Base-by-base conservation (phyloP, 108 stramenopile genomes). In the Discostella stelligeroides region DNA sequence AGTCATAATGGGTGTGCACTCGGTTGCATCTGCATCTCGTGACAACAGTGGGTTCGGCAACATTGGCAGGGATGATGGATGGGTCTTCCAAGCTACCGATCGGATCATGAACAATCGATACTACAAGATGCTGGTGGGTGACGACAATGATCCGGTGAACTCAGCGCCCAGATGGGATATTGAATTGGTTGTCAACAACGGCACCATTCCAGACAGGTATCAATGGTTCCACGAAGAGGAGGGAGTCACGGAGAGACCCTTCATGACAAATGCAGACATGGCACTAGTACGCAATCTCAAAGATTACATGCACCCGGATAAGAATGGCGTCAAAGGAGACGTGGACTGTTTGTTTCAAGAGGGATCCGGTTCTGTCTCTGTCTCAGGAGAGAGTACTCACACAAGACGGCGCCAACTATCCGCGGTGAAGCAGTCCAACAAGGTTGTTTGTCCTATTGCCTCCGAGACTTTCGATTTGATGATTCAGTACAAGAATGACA, bases 1-100 rank as follows among this genome's bases (percentile, higher is more conserved):
- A 7, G 82, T 81, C 12, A 69, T 88, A 43, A 85, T 85, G 84
- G 86, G 86, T 41, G 86, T 84, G 0, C 86, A 87, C 41, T 46
- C 80, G 13, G 68, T 84, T n/a, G 84, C 80, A 9, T 53, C 54
- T 28, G 79, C 74, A 57, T 76, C 60, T 62, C 51, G 60, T 18
- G 64, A 63, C 20, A 79, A 85, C 69, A 20, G 39, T 59, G 86
- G 86, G 39, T 84, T 82, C 59, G 58, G 72, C 9, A 82, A 84
- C 23, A 42, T 39, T 45, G 42, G 53, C 48, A 82, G 70, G 67
- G 78, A 79, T 28, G 57, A 68, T 42, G 63, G 57, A 37, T 66
- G 55, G 60, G 62, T 69, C 56, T 54, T 18, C 20, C 25, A 69
- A 18, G 68, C 68, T 39, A 17, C 57, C 2, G 15, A 42, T 17